A percentile compares a stretch with the other conserved stretches of the same genome.
Evolutionary conservation across 2,329 filamentous ascomycete genomes (phyloP).

Genomic region (Colletotrichum spinosum): DNA sequence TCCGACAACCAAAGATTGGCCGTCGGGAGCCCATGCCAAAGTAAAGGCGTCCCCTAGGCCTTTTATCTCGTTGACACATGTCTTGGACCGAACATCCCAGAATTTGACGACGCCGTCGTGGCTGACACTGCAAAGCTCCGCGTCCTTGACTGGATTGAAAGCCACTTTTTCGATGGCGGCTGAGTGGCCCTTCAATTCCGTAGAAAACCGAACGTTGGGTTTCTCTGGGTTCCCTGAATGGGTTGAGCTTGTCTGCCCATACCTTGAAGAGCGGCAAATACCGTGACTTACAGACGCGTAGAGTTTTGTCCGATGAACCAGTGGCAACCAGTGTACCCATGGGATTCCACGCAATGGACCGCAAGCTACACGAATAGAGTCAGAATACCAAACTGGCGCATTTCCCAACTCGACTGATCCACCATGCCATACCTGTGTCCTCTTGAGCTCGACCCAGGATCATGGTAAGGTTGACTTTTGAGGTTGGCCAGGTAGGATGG

Average conservation of each 20-base stretch:
- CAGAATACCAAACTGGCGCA: slow-evolving; percentile 42
- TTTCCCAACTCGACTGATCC: slow-evolving; percentile 11
- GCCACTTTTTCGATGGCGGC: slow-evolving; percentile 79
- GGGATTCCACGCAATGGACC: slow-evolving; percentile 90
- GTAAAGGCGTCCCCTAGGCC: slow-evolving; percentile 76
- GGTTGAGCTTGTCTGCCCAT: slow-evolving; percentile 5
- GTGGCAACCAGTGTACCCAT: slow-evolving; percentile 87
- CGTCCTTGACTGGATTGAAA: slow-evolving; percentile 82
- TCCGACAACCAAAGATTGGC: slow-evolving; percentile 76
- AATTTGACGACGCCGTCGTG: slow-evolving; percentile 80
- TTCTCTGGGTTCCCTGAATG: slow-evolving; percentile 78
- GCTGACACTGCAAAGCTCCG: slow-evolving; percentile 80
- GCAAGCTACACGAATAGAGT: slow-evolving; percentile 63
- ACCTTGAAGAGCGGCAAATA: not conserved
- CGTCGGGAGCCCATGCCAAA: slow-evolving; percentile 80
- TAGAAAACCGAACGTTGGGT: slow-evolving; percentile 78
- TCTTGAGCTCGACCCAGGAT: slow-evolving; percentile 65
- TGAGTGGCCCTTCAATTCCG: slow-evolving; percentile 77
- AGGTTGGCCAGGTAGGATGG: slow-evolving; percentile 73
- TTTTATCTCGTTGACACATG: slow-evolving; percentile 76
- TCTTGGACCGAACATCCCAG: slow-evolving; percentile 83
- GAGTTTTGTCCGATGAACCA: slow-evolving; percentile 75
- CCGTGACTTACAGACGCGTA: slow-evolving; percentile 76
- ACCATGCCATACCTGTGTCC: slow-evolving; percentile 65
- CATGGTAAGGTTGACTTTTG: slow-evolving; percentile 78